Evolutionary conservation across 2,329 filamentous ascomycete genomes (phyloP).

Genomic region (Penicillium janthinellum): DNA sequence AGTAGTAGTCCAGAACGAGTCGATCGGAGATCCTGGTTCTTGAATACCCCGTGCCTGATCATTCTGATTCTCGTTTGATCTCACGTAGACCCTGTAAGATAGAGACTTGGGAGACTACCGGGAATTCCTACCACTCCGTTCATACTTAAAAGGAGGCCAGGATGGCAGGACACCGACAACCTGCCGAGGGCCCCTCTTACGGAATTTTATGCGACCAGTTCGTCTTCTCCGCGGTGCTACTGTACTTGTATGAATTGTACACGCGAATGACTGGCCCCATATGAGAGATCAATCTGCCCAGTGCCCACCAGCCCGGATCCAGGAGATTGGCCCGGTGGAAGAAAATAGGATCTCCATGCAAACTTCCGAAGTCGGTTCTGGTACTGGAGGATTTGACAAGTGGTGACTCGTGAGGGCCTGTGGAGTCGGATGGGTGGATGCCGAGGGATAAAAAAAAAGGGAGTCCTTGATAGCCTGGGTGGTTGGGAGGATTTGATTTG

Average conservation of each 20-base stretch:
- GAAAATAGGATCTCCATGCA: conserved; percentile 12
- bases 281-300: conserved; percentile 12
- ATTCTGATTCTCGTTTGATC: no score
- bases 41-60: neutral
- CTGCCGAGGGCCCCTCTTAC: neutral
- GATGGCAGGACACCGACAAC: neutral
- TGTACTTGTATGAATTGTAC: neutral
- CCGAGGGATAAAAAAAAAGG: neutral
- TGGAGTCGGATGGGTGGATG: neutral
- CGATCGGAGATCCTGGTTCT: neutral
- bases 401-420: neutral
- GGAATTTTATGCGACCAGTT: neutral
- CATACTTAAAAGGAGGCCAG: neutral
- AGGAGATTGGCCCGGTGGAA: conserved; percentile 10
- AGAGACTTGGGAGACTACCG: neutral
- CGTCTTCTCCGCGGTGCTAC: neutral
- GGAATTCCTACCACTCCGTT: neutral
- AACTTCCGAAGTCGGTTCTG: conserved; percentile 16
- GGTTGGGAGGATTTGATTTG: neutral
- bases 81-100: neutral
- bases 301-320: conserved; percentile 11
- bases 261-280: conserved; percentile 19
- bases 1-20: neutral
- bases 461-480: neutral
- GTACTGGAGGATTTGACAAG: conserved; percentile 14